Percentiles rank a stretch among this genome's conserved stretches.
Evolutionary conservation across 2,329 filamentous ascomycete species (phyloP).

Genomic region (Trichoderma sp.): DNA sequence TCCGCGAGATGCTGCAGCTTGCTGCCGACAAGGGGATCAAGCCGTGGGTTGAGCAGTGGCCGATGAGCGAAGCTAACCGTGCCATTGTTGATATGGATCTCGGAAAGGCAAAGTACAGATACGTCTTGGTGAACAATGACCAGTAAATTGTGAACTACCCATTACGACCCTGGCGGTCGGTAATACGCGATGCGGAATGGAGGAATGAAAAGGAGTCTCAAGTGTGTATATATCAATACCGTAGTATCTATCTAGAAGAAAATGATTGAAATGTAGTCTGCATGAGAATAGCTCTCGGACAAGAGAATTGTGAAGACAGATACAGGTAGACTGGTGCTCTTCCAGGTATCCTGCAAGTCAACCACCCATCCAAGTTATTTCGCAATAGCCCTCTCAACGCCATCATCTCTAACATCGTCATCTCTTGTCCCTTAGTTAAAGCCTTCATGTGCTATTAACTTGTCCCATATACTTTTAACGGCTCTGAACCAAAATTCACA

Average conservation of each 20-base stretch:
- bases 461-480: neutral
- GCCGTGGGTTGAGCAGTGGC: conserved; percentile 54
- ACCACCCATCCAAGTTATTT: neutral
- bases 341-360: neutral
- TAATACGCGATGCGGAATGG: neutral
- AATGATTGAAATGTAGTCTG: neutral
- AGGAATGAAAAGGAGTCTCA: neutral
- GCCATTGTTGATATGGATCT: conserved; percentile 53
- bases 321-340: neutral
- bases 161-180: neutral
- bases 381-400: neutral
- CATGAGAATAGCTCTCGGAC: neutral
- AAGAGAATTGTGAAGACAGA: neutral
- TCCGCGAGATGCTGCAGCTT: conserved; percentile 58
- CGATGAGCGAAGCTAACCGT: conserved; percentile 55
- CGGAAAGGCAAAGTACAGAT: conserved; percentile 50
- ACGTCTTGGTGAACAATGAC: conserved; percentile 43
- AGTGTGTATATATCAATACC: neutral
- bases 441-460: neutral
- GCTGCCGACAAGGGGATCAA: conserved; percentile 55
- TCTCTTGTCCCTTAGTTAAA: neutral
- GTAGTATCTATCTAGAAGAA: neutral
- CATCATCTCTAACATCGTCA: neutral
- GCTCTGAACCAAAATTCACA: neutral
- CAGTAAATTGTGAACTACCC: neutral